A percentile compares a stretch with the other conserved stretches of the same genome.
Evolutionary conservation across 495 filamentous ascomycete species (phyloP).

Genomic region (Apiosordaria backusii): DNA sequence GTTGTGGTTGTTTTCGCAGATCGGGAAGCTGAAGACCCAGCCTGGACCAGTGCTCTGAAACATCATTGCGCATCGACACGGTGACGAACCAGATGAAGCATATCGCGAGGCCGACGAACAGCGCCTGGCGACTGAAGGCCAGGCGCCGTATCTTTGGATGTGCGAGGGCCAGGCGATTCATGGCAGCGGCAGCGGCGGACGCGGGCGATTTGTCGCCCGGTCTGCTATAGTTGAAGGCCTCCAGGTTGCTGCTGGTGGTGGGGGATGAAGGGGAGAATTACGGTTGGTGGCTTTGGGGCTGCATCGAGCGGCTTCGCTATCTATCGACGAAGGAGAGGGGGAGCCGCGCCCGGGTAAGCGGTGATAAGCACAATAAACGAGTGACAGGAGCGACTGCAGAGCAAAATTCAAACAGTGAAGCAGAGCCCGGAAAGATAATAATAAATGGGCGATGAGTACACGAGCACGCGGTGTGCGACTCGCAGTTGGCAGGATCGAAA

Average conservation of each 20-base stretch:
- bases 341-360: background rate
- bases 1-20: slow-evolving; percentile 13
- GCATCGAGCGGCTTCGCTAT: slow-evolving; percentile 4
- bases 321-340: background rate
- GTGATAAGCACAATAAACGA: background rate
- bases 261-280: slow-evolving; percentile 1
- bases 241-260: slow-evolving; percentile 4
- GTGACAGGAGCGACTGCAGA: background rate
- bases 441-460: background rate
- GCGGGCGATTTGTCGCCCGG: slow-evolving; percentile 5
- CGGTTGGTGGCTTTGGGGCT: background rate
- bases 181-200: slow-evolving; percentile 8
- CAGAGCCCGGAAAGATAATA: background rate
- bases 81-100: slow-evolving; percentile 22
- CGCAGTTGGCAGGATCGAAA: background rate
- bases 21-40: slow-evolving; percentile 12
- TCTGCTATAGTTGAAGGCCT: slow-evolving; percentile 6
- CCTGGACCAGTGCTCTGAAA: slow-evolving; percentile 9
- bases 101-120: slow-evolving; percentile 19
- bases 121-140: slow-evolving; percentile 20
- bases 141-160: slow-evolving; percentile 23
- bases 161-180: slow-evolving; percentile 16
- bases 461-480: background rate
- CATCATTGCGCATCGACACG: slow-evolving; percentile 17
- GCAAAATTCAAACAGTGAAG: background rate